Evolutionary conservation across 2,329 filamentous ascomycete species (phyloP).

Genomic region (Xylariales sp.): DNA sequence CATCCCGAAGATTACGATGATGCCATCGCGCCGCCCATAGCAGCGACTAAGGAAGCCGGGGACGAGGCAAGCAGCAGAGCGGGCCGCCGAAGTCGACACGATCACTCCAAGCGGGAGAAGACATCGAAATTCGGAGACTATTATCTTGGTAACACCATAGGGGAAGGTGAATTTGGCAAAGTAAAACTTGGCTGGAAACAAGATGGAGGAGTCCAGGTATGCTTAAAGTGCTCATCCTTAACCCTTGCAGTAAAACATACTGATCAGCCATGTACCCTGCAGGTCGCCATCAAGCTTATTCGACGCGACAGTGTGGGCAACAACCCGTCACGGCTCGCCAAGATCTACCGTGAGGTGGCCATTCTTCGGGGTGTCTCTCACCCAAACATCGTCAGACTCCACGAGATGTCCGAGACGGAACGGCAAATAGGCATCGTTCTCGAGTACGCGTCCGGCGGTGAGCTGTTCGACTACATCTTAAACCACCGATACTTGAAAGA

Average conservation of each 20-base stretch:
- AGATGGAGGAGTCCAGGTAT: conserved; percentile 79
- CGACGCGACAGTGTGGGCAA: conserved; percentile 83
- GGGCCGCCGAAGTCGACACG: conserved; percentile 52
- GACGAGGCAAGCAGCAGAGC: conserved; percentile 39
- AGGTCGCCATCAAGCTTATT: conserved; percentile 95
- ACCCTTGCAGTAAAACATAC: conserved; percentile 7
- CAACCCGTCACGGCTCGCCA: conserved; percentile 84
- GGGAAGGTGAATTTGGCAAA: conserved; percentile 97
- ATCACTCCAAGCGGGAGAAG: conserved; percentile 60
- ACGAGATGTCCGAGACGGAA: conserved; percentile 98
- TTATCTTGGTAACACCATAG: conserved; percentile 89
- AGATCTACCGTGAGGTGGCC: conserved; percentile 95
- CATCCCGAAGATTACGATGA: conserved; percentile 36
- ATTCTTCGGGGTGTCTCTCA: conserved; percentile 86
- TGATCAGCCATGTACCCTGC: conserved; percentile 14
- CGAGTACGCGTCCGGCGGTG: conserved; percentile 95
- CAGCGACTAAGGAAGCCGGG: conserved; percentile 34
- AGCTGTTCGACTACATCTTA: conserved; percentile 96
- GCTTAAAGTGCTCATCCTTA: conserved; percentile 12
- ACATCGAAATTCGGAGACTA: conserved; percentile 92
- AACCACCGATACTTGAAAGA: conserved; percentile 97
- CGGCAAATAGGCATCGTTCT: conserved; percentile 96
- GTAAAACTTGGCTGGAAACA: conserved; percentile 98
- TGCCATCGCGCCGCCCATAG: conserved; percentile 40
- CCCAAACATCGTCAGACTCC: conserved; percentile 92